Evolutionary conservation across 192 early-diverging fungal genomes (phyloP).

Genomic region (Gonapodya sp.): DNA sequence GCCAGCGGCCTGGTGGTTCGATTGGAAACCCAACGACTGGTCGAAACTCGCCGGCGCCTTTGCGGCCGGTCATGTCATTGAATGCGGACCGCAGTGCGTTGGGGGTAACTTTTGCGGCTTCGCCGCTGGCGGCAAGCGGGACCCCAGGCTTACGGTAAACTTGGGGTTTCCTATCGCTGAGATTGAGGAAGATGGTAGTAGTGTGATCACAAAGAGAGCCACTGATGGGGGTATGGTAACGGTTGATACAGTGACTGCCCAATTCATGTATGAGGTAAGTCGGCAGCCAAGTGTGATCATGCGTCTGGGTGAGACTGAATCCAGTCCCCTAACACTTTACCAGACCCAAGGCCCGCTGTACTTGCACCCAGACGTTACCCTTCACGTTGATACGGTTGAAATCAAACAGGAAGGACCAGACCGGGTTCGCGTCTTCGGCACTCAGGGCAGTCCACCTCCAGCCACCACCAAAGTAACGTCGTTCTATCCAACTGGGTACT

Average conservation of each 20-base stretch:
- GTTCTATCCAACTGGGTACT: background rate
- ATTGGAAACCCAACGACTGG: background rate
- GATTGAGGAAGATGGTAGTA: background rate
- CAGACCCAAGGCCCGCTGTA: background rate
- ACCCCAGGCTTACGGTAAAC: background rate
- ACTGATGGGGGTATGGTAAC: background rate
- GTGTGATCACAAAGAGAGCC: background rate
- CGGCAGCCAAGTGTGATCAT: background rate
- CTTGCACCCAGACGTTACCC: background rate
- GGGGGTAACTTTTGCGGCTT: conserved; percentile 8
- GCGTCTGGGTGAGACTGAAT: background rate
- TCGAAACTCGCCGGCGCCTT: background rate
- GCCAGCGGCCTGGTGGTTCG: conserved; percentile 4
- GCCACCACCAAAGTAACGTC: background rate
- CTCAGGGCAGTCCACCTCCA: background rate
- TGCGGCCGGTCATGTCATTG: background rate
- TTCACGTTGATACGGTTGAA: background rate
- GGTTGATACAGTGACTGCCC: background rate
- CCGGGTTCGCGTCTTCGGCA: background rate
- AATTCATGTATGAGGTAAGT: background rate
- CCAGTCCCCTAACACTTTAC: too few relatives aligned
- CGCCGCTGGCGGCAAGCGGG: background rate
- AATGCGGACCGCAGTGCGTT: background rate
- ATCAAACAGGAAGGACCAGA: background rate
- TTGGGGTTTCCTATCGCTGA: background rate